Evolutionary conservation across 176 grass and related monocot species (phyloP), one percentile per base, ranked within the genome.

Genomic region (Oryza officinalis): DNA sequence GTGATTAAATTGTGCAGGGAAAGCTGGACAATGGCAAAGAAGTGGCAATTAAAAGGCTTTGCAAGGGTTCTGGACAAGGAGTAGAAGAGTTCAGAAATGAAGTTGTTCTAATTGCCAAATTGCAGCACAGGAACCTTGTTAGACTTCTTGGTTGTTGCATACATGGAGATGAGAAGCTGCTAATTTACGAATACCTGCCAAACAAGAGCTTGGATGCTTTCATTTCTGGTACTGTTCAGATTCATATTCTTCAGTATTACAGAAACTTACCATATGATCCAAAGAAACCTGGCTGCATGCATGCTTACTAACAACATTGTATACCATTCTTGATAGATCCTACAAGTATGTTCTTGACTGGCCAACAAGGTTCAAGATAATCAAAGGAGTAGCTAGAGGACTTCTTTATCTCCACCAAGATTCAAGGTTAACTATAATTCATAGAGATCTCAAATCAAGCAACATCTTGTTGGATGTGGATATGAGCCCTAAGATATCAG

Each of bases 381-480:
- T 90, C 10, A 77, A 88, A 76, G 91, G 88, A 10, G 61, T 90
- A 85, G 86, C 78, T 50, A 83, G 87, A 71, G 88, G 91, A 13
- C 88, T 93, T 61, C 88, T 93, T 65, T 93, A 93, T 82, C 91
- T 93, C 22, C 91, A 93, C 57, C 81, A 60, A 26, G 88, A 93
- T 61, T 90, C 91, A 81, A 93, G 88, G 44, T 33, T 90, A 22
- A 88, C 80, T 10, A 90, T 93, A 85, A 71, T 83, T 43, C 86
- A 88, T 35, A 71, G 86, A 71, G 86, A 87, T 71, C 77, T 90
- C 26, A 93, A 90, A 65, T 43, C 89, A 61, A 87, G 89, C 69
- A 94, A 91, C 73, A 67, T 94, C 15, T 45, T 94, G 38, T 75
- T 94, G 25, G 92, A 91, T 71, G 67, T 8, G 0, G 65, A 87